Base-by-base conservation (phyloP, 176 grass and related monocot species). In the Alloteropsis semialata region DNA sequence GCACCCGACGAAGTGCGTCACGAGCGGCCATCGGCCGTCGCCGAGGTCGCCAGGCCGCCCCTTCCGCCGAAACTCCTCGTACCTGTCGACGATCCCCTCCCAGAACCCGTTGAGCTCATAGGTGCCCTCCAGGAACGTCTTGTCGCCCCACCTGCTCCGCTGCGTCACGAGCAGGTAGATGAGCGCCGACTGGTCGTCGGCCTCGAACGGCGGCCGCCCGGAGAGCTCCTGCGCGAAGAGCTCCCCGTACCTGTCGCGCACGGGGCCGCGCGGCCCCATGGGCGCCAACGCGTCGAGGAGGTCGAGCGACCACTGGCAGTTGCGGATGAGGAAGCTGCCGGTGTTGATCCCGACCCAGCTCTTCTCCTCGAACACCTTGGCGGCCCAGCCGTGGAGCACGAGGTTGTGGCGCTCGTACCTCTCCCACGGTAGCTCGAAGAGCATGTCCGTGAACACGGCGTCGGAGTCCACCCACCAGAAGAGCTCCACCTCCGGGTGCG, bases 401-500 rank as follows among this genome's bases (percentile, higher is more conserved):
- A 97, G 95, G 72, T 97, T 94, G 90, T 97, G 72, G 21, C 12
- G 29, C 48, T 56, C 84, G 83, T 97, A 97, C 53, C 81, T 81
- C 32, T 81, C 82, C 81, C 92, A 87, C 36, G 92, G 95, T 33
- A 86, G 84, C 86, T 97, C 92, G 86, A 92, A 97, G 28, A 65
- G 69, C 92, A 97, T 91, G 88, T 97, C 95, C 28, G 92, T 97
- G 81, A 94, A 97, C 80, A 92, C 75, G 10, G 88, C 95, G 72
- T 97, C 95, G 32, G 91, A 90, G 84, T 97, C 95, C 89, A 94
- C 91, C 95, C 95, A 97, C 95, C 95, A 97, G 61, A 97, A 15
- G 36, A 93, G 88, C 86, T 97, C 95, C 76, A 81, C 90, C 90
- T 97, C 95, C 42, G 95, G 94, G 74, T 97, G 95, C 75, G 92